Conservation (phyloP, 768 basidiomycete species). For the Hypholoma sublateritium region DNA sequence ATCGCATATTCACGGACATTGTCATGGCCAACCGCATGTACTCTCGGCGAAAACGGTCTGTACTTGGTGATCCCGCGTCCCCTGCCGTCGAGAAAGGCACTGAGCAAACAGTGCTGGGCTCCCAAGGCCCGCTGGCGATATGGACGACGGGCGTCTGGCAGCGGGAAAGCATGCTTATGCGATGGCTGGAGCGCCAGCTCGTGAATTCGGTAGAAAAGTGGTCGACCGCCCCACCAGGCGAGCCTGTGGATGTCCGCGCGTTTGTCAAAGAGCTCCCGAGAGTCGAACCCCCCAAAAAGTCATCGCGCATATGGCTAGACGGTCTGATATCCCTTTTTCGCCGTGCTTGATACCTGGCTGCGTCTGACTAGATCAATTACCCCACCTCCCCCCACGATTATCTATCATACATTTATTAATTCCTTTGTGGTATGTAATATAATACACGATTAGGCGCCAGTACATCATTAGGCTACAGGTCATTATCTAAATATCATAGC, state of each 20-base stretch:
- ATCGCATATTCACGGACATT: slow-evolving; percentile 90
- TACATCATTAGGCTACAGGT: neutral
- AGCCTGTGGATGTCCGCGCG: slow-evolving; percentile 18
- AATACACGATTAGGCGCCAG: neutral
- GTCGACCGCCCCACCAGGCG: slow-evolving; percentile 26
- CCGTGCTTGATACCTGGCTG: neutral
- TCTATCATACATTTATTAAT: slow-evolving; percentile 2
- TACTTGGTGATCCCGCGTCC: slow-evolving; percentile 1
- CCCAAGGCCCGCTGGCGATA: slow-evolving; percentile 56
- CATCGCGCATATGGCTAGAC: neutral
- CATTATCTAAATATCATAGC: slow-evolving; percentile 4
- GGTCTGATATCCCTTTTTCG: neutral
- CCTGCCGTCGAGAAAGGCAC: slow-evolving; percentile 25
- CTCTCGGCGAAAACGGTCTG: slow-evolving; percentile 11
- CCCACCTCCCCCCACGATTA: neutral
- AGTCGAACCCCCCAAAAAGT: slow-evolving; percentile 4
- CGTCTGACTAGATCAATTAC: neutral
- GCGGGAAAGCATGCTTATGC: slow-evolving; percentile 59
- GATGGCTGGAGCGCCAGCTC: slow-evolving; percentile 55
- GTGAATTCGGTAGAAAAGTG: slow-evolving; percentile 47
- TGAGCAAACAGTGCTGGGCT: slow-evolving; percentile 23
- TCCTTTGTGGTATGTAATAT: neutral
- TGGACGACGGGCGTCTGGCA: slow-evolving; percentile 76
- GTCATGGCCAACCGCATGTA: slow-evolving; percentile 81
- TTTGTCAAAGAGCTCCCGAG: slow-evolving; percentile 32